Percentiles rank a stretch among this genome's conserved stretches.
Evolutionary conservation across 192 early-diverging fungal species (phyloP).

Genomic region (Gigaspora rosea): DNA sequence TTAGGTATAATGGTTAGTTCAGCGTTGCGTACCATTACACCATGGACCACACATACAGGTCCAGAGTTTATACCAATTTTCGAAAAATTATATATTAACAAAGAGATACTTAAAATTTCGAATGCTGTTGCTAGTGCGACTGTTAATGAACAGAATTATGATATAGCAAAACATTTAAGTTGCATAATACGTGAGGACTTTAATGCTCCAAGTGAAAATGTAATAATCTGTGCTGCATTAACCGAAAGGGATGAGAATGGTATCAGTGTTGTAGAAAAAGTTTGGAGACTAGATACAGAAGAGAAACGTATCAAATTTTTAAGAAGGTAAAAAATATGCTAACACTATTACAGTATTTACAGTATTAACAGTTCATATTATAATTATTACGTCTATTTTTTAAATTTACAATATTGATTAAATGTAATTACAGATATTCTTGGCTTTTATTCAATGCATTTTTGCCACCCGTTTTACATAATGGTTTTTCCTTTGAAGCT

Average conservation of each 20-base stretch:
- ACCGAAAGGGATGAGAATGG: conserved; percentile 48
- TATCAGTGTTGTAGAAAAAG: conserved; percentile 42
- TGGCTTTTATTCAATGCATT: conserved; percentile 57
- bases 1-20: conserved; percentile 67
- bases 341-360: neutral
- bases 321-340: conserved; percentile 30
- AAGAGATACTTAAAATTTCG: conserved; percentile 47
- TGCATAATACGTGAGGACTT: conserved; percentile 58
- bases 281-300: conserved; percentile 49
- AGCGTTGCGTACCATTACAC: conserved; percentile 67
- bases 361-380: neutral
- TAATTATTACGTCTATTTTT: neutral
- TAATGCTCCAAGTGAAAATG: conserved; percentile 47
- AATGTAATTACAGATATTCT: conserved; percentile 38
- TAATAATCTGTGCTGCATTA: conserved; percentile 60
- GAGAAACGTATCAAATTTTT: conserved; percentile 52
- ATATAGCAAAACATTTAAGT: conserved; percentile 65
- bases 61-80: conserved; percentile 56
- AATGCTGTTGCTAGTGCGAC: conserved; percentile 58
- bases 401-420: neutral
- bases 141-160: conserved; percentile 50
- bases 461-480: conserved; percentile 57
- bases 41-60: conserved; percentile 61
- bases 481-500: conserved; percentile 69
- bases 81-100: conserved; percentile 42